Conservation (phyloP, 306 rosid genomes). For the Lathyrus oleraceus region DNA sequence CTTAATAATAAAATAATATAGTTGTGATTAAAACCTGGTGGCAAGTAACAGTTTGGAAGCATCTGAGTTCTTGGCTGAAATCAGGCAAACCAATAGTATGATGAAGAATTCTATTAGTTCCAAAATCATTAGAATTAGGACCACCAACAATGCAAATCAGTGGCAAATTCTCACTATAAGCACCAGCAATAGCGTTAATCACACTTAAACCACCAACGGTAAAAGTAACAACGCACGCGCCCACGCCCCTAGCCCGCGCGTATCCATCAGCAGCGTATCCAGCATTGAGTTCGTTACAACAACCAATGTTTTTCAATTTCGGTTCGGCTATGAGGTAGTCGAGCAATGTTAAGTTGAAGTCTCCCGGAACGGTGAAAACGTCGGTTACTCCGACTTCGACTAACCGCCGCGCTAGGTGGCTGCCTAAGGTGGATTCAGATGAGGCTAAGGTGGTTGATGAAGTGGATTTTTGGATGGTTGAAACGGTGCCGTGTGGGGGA, state of each 20-base stretch:
- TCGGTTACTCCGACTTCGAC: conserved; percentile 60
- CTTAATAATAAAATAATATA: background rate
- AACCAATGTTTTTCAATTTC: conserved; percentile 43
- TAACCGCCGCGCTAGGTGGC: conserved; percentile 54
- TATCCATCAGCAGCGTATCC: conserved; percentile 73
- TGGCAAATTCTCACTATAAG: conserved; percentile 65
- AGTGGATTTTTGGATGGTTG: conserved; percentile 28
- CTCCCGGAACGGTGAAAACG: conserved; percentile 59
- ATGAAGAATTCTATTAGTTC: conserved; percentile 56
- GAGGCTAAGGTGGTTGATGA: conserved; percentile 20
- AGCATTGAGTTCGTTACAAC: conserved; percentile 70
- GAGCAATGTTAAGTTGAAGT: conserved; percentile 60
- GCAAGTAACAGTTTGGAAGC: conserved; percentile 65
- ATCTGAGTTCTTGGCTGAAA: conserved; percentile 56
- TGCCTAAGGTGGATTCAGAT: conserved; percentile 48
- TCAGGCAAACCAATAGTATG: conserved; percentile 58
- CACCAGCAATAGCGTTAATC: conserved; percentile 59
- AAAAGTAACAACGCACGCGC: conserved; percentile 64
- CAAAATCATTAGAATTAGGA: conserved; percentile 58
- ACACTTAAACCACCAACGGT: conserved; percentile 60
- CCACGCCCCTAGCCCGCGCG: conserved; percentile 56
- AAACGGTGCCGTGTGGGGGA: conserved; percentile 35
- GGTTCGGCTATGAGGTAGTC: conserved; percentile 63
- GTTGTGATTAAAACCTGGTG: conserved; percentile 40
- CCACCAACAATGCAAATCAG: conserved; percentile 62